A percentile compares a stretch with the other conserved stretches of the same genome.
phyloP scores from a whole-genome alignment of 2,329 filamentous ascomycete species.

The Cladobotryum protrusum region DNA sequence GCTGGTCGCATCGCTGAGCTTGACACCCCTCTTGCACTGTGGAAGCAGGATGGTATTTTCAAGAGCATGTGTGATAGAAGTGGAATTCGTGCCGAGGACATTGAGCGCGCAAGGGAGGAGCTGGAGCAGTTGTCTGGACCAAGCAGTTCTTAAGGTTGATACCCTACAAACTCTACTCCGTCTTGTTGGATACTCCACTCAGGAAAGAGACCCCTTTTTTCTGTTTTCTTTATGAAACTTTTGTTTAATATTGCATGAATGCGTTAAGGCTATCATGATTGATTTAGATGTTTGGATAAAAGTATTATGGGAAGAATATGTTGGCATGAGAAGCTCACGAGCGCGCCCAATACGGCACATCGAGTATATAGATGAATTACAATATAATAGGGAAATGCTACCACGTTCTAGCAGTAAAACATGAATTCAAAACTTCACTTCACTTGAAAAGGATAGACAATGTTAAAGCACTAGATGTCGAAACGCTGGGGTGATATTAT shows the following conservation, averaged over 20 bases:
- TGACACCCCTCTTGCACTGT: slow-evolving; percentile 68
- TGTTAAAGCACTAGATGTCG: no score
- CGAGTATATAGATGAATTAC: no score
- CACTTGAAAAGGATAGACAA: no score
- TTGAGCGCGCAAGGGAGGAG: slow-evolving; percentile 37
- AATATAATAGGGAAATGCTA: no score
- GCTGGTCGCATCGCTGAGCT: slow-evolving; percentile 80
- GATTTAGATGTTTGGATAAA: no score
- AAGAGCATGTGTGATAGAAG: slow-evolving; percentile 83
- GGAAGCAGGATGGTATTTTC: slow-evolving; percentile 72
- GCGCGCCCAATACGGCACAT: no score
- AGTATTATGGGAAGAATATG: no score
- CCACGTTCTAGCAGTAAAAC: no score
- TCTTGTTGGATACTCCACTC: background rate
- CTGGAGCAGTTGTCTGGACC: slow-evolving; percentile 18
- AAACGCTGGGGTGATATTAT: no score
- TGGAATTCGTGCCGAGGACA: slow-evolving; percentile 60
- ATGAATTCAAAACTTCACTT: no score
- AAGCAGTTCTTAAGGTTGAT: background rate
- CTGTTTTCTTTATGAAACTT: background rate
- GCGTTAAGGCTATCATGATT: no score
- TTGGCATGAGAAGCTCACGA: no score
- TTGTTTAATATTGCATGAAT: background rate
- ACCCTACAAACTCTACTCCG: background rate
- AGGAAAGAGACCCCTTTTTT: background rate